These are phyloP conservation scores for Sugiyamaella japonica DNA, from an alignment of 1,139 yeast genomes.

Conservation along the genomic window DNA sequence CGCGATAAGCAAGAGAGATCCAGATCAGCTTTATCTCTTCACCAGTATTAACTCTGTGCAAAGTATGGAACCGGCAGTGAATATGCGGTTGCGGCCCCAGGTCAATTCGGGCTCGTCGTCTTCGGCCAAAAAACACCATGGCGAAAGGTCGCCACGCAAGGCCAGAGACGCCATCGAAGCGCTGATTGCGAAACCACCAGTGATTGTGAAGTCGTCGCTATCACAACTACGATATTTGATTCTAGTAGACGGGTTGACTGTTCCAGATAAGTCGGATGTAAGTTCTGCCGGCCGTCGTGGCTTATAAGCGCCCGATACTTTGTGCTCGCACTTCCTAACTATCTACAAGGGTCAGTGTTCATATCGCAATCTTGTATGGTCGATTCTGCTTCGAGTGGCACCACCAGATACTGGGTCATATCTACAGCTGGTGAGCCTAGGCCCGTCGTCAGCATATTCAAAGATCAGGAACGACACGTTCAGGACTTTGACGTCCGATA, in stretches of 20 bases:
- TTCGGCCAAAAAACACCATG: slow-evolving; percentile 6
- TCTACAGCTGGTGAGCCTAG: slow-evolving; percentile 53
- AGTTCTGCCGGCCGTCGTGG: slow-evolving; percentile 12
- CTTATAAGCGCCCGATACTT: neutral
- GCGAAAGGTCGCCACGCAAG: slow-evolving; percentile 9
- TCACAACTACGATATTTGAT: slow-evolving; percentile 78
- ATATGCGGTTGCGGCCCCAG: neutral
- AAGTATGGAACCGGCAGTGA: neutral
- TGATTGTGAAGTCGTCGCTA: slow-evolving; percentile 66
- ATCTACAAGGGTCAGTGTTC: slow-evolving; percentile 50
- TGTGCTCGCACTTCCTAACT: slow-evolving; percentile 3
- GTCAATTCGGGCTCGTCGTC: neutral
- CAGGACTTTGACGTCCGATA: slow-evolving; percentile 78
- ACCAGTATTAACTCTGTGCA: no score
- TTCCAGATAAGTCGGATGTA: slow-evolving; percentile 40
- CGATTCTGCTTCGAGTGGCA: slow-evolving; percentile 66
- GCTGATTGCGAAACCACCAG: slow-evolving; percentile 60
- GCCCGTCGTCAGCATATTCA: slow-evolving; percentile 57
- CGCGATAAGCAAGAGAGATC: neutral
- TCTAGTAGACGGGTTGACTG: slow-evolving; percentile 71
- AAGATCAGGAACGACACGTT: slow-evolving; percentile 88
- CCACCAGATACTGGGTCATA: slow-evolving; percentile 59
- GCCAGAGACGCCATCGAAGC: slow-evolving; percentile 64
- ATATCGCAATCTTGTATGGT: slow-evolving; percentile 78
- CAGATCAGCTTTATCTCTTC: neutral